Evolutionary conservation across 352 stramenopile species (phyloP).

Genomic region (Globisporangium solare): DNA sequence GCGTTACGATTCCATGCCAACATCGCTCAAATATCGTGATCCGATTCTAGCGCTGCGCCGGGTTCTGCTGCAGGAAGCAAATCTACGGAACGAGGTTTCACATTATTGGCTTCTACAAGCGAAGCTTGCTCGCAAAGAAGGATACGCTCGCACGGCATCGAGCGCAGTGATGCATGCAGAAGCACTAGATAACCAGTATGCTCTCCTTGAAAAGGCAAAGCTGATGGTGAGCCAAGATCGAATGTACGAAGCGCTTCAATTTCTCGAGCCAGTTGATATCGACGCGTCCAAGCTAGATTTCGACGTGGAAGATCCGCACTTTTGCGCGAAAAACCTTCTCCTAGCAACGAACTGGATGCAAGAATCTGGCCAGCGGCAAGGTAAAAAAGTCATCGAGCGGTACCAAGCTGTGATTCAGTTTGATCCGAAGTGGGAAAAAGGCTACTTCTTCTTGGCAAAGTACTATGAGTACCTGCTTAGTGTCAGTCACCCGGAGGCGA

Average conservation of each 20-base stretch:
- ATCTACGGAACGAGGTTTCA: slow-evolving; percentile 57
- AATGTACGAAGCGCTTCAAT: slow-evolving; percentile 83
- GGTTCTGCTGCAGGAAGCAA: slow-evolving; percentile 69
- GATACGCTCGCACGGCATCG: slow-evolving; percentile 70
- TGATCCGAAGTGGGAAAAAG: slow-evolving; percentile 92
- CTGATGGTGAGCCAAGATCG: slow-evolving; percentile 74
- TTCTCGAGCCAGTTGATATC: slow-evolving; percentile 78
- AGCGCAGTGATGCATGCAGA: slow-evolving; percentile 86
- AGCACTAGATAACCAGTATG: slow-evolving; percentile 69
- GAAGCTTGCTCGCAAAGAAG: slow-evolving; percentile 82
- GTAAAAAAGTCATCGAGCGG: slow-evolving; percentile 90
- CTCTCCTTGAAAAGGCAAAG: slow-evolving; percentile 73
- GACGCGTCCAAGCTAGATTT: slow-evolving; percentile 71
- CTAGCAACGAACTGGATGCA: slow-evolving; percentile 96
- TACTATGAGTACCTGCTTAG: slow-evolving; percentile 91
- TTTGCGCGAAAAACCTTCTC: slow-evolving; percentile 87
- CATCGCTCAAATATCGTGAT: slow-evolving; percentile 80
- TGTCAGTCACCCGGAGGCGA: slow-evolving; percentile 53
- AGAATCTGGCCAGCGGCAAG: slow-evolving; percentile 91
- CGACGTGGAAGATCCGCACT: slow-evolving; percentile 66
- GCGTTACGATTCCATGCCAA: slow-evolving; percentile 64
- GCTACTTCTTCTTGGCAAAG: slow-evolving; percentile 87
- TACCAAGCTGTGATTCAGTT: slow-evolving; percentile 95
- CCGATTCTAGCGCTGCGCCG: slow-evolving; percentile 79
- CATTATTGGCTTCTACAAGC: slow-evolving; percentile 81